Percentiles rank a stretch among this genome's conserved stretches.
These are phyloP conservation scores for Pseudopithomyces maydicus DNA, from an alignment of 2,329 filamentous ascomycete species.

Conservation along the genomic window DNA sequence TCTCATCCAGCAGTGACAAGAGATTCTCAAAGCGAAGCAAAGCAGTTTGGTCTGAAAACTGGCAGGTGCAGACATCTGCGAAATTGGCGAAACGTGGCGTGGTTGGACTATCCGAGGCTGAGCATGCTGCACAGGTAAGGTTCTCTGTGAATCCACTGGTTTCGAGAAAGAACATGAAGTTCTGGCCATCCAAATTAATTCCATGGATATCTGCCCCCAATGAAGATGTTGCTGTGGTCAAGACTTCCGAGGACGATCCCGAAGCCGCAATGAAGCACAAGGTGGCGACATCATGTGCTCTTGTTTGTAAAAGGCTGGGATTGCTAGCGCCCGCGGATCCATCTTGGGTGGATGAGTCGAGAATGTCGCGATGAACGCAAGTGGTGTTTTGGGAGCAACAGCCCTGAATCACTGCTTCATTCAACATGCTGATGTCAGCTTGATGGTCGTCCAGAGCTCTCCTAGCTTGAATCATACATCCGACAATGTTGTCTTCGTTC, in stretches of 20 bases:
- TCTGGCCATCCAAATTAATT: background rate
- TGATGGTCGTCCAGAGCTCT: background rate
- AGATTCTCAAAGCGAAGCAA: background rate
- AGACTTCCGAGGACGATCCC: background rate
- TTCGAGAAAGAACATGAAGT: constrained; percentile 7
- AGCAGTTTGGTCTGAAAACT: too few species aligned
- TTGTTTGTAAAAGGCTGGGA: background rate
- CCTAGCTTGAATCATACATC: background rate
- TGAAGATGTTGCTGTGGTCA: background rate
- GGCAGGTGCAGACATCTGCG: too few species aligned
- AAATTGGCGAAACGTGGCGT: too few species aligned
- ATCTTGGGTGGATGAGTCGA: background rate
- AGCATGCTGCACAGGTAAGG: too few species aligned
- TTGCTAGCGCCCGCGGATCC: background rate
- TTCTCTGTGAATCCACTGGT: background rate
- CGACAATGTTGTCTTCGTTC: background rate
- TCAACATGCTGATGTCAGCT: background rate
- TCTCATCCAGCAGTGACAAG: background rate
- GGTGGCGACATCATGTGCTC: background rate
- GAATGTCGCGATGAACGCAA: constrained; percentile 3
- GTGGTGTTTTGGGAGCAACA: background rate
- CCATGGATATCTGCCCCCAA: background rate
- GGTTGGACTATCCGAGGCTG: too few species aligned
- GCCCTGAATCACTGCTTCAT: background rate
- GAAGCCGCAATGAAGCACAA: background rate